These are phyloP conservation scores for Pilaira anomala DNA, from an alignment of 192 early-diverging fungal species.

Conservation along the genomic window DNA sequence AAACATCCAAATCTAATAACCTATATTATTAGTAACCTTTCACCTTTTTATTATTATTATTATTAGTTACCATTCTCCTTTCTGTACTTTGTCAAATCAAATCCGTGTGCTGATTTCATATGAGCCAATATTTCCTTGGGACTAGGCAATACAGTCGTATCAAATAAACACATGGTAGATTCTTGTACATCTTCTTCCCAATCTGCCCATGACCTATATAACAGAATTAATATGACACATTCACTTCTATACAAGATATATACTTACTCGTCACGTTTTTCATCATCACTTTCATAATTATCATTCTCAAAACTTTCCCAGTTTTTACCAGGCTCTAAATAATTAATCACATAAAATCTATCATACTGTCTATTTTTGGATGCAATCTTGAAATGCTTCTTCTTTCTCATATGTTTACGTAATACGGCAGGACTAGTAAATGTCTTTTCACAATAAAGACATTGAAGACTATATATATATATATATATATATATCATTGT, in stretches of 20 bases:
- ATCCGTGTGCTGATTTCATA: conserved; percentile 70
- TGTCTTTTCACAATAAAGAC: conserved; percentile 92
- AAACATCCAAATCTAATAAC: conserved; percentile 66
- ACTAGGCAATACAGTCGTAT: conserved; percentile 55
- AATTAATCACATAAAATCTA: conserved; percentile 93
- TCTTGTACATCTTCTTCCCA: conserved; percentile 72
- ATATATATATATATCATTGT: not conserved
- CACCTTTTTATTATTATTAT: too few species aligned
- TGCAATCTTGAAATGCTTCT: conserved; percentile 96
- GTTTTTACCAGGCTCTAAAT: conserved; percentile 85
- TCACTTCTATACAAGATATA: conserved; percentile 14
- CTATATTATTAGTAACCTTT: not conserved
- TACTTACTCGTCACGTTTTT: conserved; percentile 60
- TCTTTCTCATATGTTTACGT: conserved; percentile 97
- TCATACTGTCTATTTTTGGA: conserved; percentile 88
- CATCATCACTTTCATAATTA: conserved; percentile 71
- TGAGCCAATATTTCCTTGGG: conserved; percentile 67
- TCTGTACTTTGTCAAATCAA: conserved; percentile 67
- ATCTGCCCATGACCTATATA: conserved; percentile 65
- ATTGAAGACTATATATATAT: conserved; percentile 55
- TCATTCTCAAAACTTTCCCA: conserved; percentile 88
- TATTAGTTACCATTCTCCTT: conserved; percentile 22
- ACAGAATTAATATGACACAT: not conserved
- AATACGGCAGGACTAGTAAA: conserved; percentile 85
- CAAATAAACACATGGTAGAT: conserved; percentile 80